Percentiles rank a stretch among this genome's conserved stretches.
These are phyloP conservation scores for Lipomyces lipofer DNA, from an alignment of 805 yeast species.

Conservation along the genomic window DNA sequence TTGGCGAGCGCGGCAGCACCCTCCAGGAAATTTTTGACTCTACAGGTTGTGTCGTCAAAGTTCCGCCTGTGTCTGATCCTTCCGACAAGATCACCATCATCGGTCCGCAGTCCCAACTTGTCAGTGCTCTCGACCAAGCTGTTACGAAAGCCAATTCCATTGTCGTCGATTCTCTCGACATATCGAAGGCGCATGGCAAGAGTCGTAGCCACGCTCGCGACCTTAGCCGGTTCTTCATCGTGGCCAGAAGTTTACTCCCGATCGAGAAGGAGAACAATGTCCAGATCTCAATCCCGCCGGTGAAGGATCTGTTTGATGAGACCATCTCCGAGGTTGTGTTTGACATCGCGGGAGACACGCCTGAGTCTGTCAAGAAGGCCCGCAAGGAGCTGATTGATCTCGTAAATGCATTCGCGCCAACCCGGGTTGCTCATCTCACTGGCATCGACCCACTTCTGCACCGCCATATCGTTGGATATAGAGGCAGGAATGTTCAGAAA, in stretches of 20 bases:
- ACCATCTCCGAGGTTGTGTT: conserved; percentile 51
- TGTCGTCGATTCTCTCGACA: conserved; percentile 68
- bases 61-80: conserved; percentile 49
- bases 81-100: conserved; percentile 56
- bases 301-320: conserved; percentile 46
- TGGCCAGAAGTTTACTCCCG: conserved; percentile 39
- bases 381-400: conserved; percentile 71
- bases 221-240: conserved; percentile 62
- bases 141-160: conserved; percentile 59
- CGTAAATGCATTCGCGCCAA: conserved; percentile 74
- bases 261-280: conserved; percentile 48
- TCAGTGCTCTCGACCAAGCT: conserved; percentile 63
- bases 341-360: conserved; percentile 58
- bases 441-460: conserved; percentile 70
- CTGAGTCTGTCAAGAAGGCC: conserved; percentile 56
- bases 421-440: conserved; percentile 53
- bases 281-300: conserved; percentile 50
- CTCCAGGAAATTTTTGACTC: conserved; percentile 37
- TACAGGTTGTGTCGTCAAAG: conserved; percentile 39
- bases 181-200: conserved; percentile 80
- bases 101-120: conserved; percentile 53
- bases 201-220: conserved; percentile 64
- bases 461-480: conserved; percentile 45
- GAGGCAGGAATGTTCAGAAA: conserved; percentile 37
- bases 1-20: conserved; percentile 42